Base-by-base conservation (phyloP, 371 early-diverging fungal genomes). In the Circinella umbellata region DNA sequence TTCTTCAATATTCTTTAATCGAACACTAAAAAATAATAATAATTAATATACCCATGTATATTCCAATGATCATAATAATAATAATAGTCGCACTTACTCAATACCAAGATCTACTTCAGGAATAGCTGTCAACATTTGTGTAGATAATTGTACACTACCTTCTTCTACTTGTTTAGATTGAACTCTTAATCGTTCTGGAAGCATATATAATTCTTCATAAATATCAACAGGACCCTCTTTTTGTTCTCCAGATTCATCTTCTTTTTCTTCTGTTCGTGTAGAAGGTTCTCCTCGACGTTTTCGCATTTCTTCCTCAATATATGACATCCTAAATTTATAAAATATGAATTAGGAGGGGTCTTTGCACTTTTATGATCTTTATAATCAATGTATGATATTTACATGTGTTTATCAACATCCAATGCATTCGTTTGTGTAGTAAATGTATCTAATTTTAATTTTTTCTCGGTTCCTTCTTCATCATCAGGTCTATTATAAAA, bases 101-200 rank as follows among this genome's bases (percentile, higher is more conserved):
- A 93, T 91, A 48, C 96, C 98, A 4, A 97, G 82, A 76, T 96
- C 96, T 5, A 96, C 94, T 77, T 96, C 96, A 5, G 96, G 98
- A 64, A 97, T 95, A 10, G 95, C 93, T 9, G 96, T 95, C 47
- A 97, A 74, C 96, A 97, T 96, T 47, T 92, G 86, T 10, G 96
- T 86, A 4, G 96, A 95, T 46, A 93, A 77, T 53, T 95, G 92
- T 3, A 95, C 93, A 70, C 92, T 95, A 27, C 96, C 96, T 73
- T 97, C 96, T 18, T 82, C 79, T 35, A 92, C 88, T 1, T 86
- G 87, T 69, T 88, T 88, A 49, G 72, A 66, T 10, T 38, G 68
- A 47, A 92, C 90, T 77, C 88, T 83, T 48, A 94, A 70, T 65
- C 93, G 90, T 39, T 91, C 91, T 0, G 94, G 93, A 39, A 94